Base-by-base conservation (phyloP, 768 basidiomycete species). In the Cystobasidium onofrii region DNA sequence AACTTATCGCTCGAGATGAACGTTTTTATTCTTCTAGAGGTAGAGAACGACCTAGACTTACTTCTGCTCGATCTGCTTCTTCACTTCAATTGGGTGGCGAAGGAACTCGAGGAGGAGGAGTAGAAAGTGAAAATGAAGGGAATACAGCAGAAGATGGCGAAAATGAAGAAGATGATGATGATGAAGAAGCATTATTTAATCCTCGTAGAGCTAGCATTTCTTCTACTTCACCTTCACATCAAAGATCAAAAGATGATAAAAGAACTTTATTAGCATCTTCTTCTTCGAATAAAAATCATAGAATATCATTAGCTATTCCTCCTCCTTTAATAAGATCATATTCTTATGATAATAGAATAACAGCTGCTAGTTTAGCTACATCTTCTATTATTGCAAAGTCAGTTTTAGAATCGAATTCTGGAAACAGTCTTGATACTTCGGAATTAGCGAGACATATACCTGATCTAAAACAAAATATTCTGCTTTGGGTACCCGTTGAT, bases 1-100 rank as follows among this genome's bases (percentile, higher is more conserved):
- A 41, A 31, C 54, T 71, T 36, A n/a, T 55, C 25, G 52, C 69
- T 29, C 52, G 69, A 2, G 69, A 71, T 29, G 69, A 71, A 15
- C 2, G 69, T 52, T 29, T 33, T 10, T 27, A 7, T 4, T 29
- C 46, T n/a, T 33, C 33, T 23, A 46, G 10, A 55, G 33, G n/a
- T 2, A 36, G 23, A 17, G 31, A 4, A 3, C 12, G 69, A 36
- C 69, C 50, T 9, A 9, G 69, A 3, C 27, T 55, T 36, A 55
- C 33, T 13, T 57, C 54, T 27, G 36, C 54, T 27, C 12, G 69
- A 9, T 71, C 69, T 18, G 39, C 33, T 57, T 71, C 69, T 41
- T 71, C 69, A 15, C 54, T 71, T 23, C 69, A 52, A 23, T n/a
- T 60, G 27, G 10, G 29, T 4, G 69, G 29, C 18, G 23, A 52